Conservation (phyloP, 2,329 filamentous ascomycete genomes). For the Fusarium sterilihyphosum region DNA sequence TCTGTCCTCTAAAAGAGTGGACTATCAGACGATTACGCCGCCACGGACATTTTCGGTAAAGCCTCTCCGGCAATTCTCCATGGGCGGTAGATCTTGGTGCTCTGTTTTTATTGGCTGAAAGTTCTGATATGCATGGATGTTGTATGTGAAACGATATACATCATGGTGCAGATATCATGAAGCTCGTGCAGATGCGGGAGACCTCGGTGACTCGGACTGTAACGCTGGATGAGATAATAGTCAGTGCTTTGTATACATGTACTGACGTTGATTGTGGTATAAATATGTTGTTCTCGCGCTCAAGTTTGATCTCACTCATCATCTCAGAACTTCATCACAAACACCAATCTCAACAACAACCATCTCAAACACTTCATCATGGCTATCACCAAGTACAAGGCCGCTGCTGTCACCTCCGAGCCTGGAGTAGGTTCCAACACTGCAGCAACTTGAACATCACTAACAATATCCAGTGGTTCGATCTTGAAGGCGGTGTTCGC, state of each 20-base stretch:
- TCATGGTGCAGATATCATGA: constrained; percentile 14
- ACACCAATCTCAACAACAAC: background rate
- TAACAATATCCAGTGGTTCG: constrained; percentile 58
- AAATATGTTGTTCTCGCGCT: background rate
- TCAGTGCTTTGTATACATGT: background rate
- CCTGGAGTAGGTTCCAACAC: constrained; percentile 1
- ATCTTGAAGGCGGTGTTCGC: constrained; percentile 62
- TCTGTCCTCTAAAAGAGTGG: background rate
- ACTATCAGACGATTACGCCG: constrained; percentile 11
- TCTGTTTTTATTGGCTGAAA: background rate
- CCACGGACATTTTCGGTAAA: background rate
- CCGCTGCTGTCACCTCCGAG: constrained; percentile 38
- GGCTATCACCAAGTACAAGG: constrained; percentile 41
- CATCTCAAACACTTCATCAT: background rate
- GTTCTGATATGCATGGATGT: too few relatives aligned
- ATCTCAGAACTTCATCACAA: background rate
- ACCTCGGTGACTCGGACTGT: constrained; percentile 4
- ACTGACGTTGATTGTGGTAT: background rate
- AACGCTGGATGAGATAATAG: background rate
- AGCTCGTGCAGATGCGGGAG: background rate
- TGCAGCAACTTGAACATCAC: fast-evolving
- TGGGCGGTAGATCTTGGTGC: background rate
- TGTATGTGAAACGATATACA: background rate
- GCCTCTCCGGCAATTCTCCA: background rate
- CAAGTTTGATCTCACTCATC: background rate